Conservation (phyloP, 305 asterid species). For the Fraxinus velutina region DNA sequence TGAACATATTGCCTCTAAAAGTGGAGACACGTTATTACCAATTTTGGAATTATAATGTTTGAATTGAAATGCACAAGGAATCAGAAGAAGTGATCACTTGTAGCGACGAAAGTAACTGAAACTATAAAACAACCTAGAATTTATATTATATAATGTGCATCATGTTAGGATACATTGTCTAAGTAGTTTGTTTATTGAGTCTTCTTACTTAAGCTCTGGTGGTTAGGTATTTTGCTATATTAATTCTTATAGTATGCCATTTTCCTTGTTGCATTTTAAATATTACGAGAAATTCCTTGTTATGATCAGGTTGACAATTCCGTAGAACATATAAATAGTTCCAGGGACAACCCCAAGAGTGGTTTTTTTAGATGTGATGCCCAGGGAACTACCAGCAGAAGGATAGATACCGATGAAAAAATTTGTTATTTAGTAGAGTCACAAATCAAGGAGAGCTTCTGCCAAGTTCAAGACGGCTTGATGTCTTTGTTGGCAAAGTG, state of each 20-base stretch:
- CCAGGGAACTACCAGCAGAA: constrained; percentile 19
- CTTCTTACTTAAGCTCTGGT: constrained; percentile 10
- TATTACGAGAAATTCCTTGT: not conserved
- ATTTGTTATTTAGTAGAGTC: constrained; percentile 33
- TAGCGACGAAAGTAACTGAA: not conserved
- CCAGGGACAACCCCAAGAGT: constrained; percentile 24
- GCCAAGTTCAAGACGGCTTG: constrained; percentile 47
- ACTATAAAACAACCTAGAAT: not conserved
- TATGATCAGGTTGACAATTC: constrained; percentile 41
- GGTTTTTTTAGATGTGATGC: constrained; percentile 32
- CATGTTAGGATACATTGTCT: not conserved
- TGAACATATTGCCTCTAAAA: not conserved
- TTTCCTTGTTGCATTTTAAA: not conserved
- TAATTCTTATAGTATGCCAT: not conserved
- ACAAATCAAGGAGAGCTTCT: constrained; percentile 42
- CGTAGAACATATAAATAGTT: constrained; percentile 18
- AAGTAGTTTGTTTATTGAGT: not conserved
- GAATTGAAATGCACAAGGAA: not conserved
- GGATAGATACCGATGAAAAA: constrained; percentile 28
- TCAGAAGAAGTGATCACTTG: not conserved
- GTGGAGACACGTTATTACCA: not conserved
- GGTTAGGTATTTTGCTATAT: not conserved
- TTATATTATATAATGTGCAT: not conserved
- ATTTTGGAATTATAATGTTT: not conserved
- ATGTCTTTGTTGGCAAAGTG: constrained; percentile 53